Evolutionary conservation across 192 early-diverging fungal species (phyloP).

Genomic region (Paraglomus brasilianum): DNA sequence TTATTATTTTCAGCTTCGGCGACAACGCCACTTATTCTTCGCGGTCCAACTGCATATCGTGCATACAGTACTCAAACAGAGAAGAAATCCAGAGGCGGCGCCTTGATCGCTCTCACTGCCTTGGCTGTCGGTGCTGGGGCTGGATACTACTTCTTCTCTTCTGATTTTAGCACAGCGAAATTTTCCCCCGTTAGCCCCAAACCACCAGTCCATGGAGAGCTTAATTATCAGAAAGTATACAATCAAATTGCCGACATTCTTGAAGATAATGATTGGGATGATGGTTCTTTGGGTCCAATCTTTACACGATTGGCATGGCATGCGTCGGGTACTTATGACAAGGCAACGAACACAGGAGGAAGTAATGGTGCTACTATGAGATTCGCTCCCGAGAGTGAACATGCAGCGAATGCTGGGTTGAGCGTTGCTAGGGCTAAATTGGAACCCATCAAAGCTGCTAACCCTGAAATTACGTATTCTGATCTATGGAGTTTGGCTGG

Average conservation of each 20-base stretch:
- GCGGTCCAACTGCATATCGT: too few species aligned
- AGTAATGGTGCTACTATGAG: constrained; percentile 78
- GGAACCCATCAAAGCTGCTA: constrained; percentile 74
- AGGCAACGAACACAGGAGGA: constrained; percentile 66
- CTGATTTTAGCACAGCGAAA: background rate
- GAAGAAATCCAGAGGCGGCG: too few species aligned
- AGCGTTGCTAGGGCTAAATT: constrained; percentile 69
- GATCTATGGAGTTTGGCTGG: constrained; percentile 83
- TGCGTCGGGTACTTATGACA: constrained; percentile 75
- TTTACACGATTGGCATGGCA: constrained; percentile 87
- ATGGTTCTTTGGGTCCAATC: constrained; percentile 77
- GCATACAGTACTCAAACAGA: too few species aligned
- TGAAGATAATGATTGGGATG: constrained; percentile 76
- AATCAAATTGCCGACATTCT: constrained; percentile 75
- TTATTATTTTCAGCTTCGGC: too few species aligned
- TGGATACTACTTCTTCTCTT: too few species aligned
- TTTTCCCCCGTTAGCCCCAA: background rate
- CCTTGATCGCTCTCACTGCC: too few species aligned
- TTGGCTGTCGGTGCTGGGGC: too few species aligned
- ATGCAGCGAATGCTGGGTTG: constrained; percentile 78
- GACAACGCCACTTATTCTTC: too few species aligned
- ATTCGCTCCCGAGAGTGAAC: constrained; percentile 59
- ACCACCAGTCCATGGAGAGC: constrained; percentile 45
- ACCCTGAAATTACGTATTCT: constrained; percentile 80
- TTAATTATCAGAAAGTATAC: constrained; percentile 72